Evolutionary conservation across 2,329 filamentous ascomycete genomes (phyloP), one percentile per base, ranked within the genome.

Genomic region (Sphaerostilbella broomeana): DNA sequence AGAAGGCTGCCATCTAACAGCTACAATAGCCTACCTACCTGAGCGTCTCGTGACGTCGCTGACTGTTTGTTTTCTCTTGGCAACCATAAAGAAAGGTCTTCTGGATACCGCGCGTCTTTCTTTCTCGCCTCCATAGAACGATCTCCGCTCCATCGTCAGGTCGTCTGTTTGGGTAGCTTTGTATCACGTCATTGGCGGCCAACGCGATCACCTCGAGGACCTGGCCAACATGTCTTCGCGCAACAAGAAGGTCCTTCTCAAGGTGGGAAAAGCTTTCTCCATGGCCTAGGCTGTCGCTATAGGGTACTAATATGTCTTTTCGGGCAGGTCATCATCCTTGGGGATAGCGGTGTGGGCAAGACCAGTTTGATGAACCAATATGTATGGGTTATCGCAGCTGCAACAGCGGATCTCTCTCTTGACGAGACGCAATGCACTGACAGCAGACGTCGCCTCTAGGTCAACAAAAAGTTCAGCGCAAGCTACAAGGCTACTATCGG

Each of bases 351-450:
- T 69, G 92, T 98, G 47, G 92, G 92, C 64, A 98, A 98, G 77
- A 98, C 92, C 46, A 95, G 88, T 68, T 81, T 98, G 78, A 98
- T 98, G 92, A 98, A 98, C 72, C 92, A 98, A 97, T 98, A 97
- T 86, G 92, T 97, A 80, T 64, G 85, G 43, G 45, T 28, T 22
- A 18, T 55, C 42, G 33, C 47, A 21, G 38, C 39, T 43, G 40
- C 44, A 31, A 28, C 30, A 27, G 24, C 35, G 16, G 22, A 20
- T 33, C 35, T 26, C 38, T n/a, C 35, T 29, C 31, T 33, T 19
- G 24, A 18, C n/a, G 8, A 30, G 20, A 22, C 12, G n/a, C 16
- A 26, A 35, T 25, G 45, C 40, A 30, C 52, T 52, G 40, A 32
- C 17, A 11, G 21, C 9, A 17, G n/a, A 38, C 26, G n/a, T 13